Percentiles rank a stretch among this genome's conserved stretches.
phyloP scores from a whole-genome alignment of 176 grass and related monocot genomes.

The Eleusine indica region DNA sequence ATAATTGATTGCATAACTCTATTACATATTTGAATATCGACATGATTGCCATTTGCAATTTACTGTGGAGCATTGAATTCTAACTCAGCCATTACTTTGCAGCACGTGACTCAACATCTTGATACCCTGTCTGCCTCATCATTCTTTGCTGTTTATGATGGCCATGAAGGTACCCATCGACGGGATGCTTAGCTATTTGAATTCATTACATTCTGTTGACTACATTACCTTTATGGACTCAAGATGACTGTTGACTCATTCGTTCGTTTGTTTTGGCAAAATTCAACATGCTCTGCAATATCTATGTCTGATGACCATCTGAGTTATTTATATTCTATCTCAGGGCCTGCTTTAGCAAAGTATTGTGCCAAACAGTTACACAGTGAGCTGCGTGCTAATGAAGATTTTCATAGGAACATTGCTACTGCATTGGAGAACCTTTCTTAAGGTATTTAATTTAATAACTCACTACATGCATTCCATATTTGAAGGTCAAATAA shows the following conservation, averaged over 20 bases:
- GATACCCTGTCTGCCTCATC: constrained; percentile 35
- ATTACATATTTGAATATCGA: neutral
- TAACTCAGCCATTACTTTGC: constrained; percentile 21
- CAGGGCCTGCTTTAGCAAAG: constrained; percentile 45
- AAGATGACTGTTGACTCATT: neutral
- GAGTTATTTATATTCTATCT: constrained; percentile 18
- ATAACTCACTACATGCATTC: constrained; percentile 6
- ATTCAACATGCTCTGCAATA: neutral
- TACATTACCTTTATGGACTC: neutral
- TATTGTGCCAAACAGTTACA: constrained; percentile 38
- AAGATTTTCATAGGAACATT: too few species aligned
- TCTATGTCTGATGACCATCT: neutral
- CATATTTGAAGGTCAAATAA: constrained; percentile 4
- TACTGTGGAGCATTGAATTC: constrained; percentile 10
- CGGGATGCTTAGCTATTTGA: constrained; percentile 9
- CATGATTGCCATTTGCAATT: constrained; percentile 15
- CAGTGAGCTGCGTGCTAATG: too few species aligned
- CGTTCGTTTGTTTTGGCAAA: neutral
- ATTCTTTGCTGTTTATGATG: constrained; percentile 63
- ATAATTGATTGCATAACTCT: neutral
- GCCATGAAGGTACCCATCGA: constrained; percentile 46
- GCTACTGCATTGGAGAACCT: neutral
- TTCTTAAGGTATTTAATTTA: constrained; percentile 43
- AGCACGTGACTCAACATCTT: constrained; percentile 40
- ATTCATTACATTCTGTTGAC: constrained; percentile 13